Evolutionary conservation across 257 asterid species (phyloP).

Genomic region (Ehretia macrophylla): DNA sequence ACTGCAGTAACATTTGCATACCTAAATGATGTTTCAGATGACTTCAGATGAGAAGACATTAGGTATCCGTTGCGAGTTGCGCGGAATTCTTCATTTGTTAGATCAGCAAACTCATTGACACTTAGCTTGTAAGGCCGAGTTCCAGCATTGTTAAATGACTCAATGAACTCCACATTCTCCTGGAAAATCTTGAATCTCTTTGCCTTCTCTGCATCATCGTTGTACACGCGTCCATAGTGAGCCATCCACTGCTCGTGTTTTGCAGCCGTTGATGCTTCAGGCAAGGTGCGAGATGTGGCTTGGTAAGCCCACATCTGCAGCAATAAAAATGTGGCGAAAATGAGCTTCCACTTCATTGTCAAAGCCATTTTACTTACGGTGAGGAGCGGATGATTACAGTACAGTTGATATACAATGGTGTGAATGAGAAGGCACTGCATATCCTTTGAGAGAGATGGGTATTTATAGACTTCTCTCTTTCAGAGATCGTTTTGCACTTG

Average conservation of each 20-base stretch:
- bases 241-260: constrained; percentile 35
- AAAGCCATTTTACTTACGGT: background rate
- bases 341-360: constrained; percentile 2
- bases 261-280: constrained; percentile 19
- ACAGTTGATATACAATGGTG: background rate
- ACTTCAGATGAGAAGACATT: background rate
- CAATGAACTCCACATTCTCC: constrained; percentile 31
- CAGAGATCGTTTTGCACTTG: background rate
- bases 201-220: constrained; percentile 26
- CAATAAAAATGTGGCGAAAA: constrained; percentile 13
- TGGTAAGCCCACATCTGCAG: constrained; percentile 14
- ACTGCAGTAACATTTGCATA: constrained; percentile 25
- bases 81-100: constrained; percentile 22
- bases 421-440: background rate
- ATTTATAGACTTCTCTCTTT: constrained; percentile 7
- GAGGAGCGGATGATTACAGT: background rate
- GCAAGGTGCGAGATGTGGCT: constrained; percentile 10
- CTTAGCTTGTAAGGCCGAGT: constrained; percentile 26
- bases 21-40: constrained; percentile 20
- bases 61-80: constrained; percentile 25
- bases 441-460: background rate
- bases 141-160: constrained; percentile 15
- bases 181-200: constrained; percentile 28
- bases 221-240: constrained; percentile 23
- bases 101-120: constrained; percentile 33